Evolutionary conservation across 768 basidiomycete genomes (phyloP).

Genomic region (Punctularia strigosozonata): DNA sequence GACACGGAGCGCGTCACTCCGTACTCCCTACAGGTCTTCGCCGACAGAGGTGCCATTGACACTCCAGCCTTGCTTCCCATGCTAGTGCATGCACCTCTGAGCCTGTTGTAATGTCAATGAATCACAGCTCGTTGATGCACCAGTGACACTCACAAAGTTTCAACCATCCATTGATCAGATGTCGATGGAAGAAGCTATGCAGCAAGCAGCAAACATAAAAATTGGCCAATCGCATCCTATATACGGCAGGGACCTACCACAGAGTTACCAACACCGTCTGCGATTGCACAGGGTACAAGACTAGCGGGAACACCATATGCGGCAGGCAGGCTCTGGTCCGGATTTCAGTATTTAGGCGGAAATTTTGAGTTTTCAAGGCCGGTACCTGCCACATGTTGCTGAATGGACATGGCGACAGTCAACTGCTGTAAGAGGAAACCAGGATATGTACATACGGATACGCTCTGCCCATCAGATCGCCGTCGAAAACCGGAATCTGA

Average conservation of each 20-base stretch:
- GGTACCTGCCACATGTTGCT: conserved; percentile 1
- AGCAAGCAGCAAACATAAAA: neutral
- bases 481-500: conserved; percentile 19
- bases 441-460: conserved; percentile 16
- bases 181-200: neutral
- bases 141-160: neutral
- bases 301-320: conserved; percentile 14
- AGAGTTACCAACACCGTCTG: conserved; percentile 24
- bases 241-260: conserved; percentile 13
- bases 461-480: conserved; percentile 27
- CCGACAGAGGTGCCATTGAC: conserved; percentile 15
- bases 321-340: conserved; percentile 13
- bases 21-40: conserved; percentile 14
- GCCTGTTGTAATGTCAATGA: neutral
- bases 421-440: no score
- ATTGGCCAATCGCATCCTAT: neutral
- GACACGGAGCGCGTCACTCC: conserved; percentile 41
- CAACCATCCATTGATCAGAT: neutral
- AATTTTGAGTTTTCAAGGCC: neutral
- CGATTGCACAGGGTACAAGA: conserved; percentile 22
- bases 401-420: neutral
- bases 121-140: neutral
- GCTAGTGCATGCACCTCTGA: conserved; percentile 8
- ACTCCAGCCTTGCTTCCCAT: conserved; percentile 19
- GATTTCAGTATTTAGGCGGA: neutral